Base-by-base conservation (phyloP, 768 basidiomycete species). In the Melanogaster broomeanus region DNA sequence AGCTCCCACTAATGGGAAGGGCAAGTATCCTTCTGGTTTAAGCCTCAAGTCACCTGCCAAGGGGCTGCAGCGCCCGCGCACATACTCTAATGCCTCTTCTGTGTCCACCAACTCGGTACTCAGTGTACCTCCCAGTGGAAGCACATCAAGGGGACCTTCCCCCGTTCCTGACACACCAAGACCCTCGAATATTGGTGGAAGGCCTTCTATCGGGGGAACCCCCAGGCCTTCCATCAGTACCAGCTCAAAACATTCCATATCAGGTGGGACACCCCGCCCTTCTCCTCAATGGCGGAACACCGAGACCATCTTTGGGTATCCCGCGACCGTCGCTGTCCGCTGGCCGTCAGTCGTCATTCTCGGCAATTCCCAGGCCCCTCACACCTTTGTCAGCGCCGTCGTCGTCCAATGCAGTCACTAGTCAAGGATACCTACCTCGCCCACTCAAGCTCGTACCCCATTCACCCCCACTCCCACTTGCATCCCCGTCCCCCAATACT, bases 81-180 rank as follows among this genome's bases (percentile, higher is more conserved):
- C 48, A 70, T 76, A 64, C 63, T 71, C 42, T 34, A 77, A 18
- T 67, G 48, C 56, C 13, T 70, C 55, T 40, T 67, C 57, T 3
- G 52, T 52, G 12, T 64, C 65, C 41, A 60, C 54, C 19, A 49
- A 35, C n/a, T 67, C 67, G 5, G 48, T 44, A 15, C 31, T 53
- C 4, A 53, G 45, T 6, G 27, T 57, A 10, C 51, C 51, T 38
- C 24, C 51, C 12, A 13, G 40, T 25, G 49, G 55, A 24, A 21
- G 18, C 35, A 57, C 51, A 34, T 48, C 53, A 15, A 57, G 19
- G 38, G 56, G 37, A 6, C 22, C 50, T 42, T 67, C 59, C 25
- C 31, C 52, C 12, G 35, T 49, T 0, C 45, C 53, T 48, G 37
- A 41, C 2, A 60, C 52, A 0, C 58, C 57, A 3, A 54, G 55